Conservation (phyloP, 306 rosid genomes). For the Lathyrus oleraceus region DNA sequence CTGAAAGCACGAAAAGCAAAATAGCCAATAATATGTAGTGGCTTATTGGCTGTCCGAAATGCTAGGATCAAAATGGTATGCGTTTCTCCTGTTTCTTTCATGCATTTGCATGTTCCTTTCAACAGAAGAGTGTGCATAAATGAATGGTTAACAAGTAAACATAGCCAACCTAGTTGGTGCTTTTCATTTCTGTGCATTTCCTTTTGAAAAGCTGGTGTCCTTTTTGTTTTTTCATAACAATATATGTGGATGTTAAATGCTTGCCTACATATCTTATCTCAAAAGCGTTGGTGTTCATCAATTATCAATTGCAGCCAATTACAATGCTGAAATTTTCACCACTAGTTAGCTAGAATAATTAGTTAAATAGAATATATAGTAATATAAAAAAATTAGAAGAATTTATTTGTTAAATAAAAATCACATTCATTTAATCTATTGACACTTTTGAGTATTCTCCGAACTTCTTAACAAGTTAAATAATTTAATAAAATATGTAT, state of each 20-base stretch:
- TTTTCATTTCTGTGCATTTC: background rate
- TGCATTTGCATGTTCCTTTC: background rate
- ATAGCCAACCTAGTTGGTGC: background rate
- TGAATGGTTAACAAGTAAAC: background rate
- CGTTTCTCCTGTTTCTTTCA: background rate
- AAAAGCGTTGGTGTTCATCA: background rate
- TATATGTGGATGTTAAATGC: conserved; percentile 1
- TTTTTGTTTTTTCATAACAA: background rate
- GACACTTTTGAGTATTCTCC: no score
- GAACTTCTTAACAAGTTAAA: no score
- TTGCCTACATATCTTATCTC: background rate
- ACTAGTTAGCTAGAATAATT: background rate
- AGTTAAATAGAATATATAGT: no score
- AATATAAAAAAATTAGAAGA: background rate
- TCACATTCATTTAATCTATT: no score
- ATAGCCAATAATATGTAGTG: conserved; percentile 4
- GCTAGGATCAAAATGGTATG: conserved; percentile 14
- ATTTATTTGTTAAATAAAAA: no score
- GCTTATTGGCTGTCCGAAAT: conserved; percentile 19
- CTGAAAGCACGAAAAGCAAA: background rate
- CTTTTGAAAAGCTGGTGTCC: background rate
- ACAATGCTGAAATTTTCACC: background rate
- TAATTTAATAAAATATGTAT: no score
- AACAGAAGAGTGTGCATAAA: background rate
- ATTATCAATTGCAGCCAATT: conserved; percentile 24